Evolutionary conservation across 2,329 filamentous ascomycete species (phyloP), one percentile per base, ranked within the genome.

Genomic region (Hymenoscyphus occultus): DNA sequence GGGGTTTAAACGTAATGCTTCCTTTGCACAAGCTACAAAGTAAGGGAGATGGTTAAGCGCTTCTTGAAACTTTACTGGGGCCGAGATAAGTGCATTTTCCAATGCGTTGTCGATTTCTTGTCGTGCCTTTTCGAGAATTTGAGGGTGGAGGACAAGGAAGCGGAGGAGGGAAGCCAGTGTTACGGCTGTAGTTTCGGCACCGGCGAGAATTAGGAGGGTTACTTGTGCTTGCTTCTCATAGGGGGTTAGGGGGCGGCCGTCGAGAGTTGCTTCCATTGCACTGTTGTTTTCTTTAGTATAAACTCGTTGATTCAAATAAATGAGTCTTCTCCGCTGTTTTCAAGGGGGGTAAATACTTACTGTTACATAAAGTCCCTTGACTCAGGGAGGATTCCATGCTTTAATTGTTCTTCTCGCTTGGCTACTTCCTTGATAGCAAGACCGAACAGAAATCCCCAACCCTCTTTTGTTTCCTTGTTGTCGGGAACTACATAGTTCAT

Each of bases 21-120:
- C 57, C n/a, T 39, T 59, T 5, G 22, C 19, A 22, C 32, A 39
- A 22, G 57, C 57, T 14, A 87, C 35, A 75, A 80, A 56, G 70
- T 76, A 39, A 28, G 54, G 54, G 16, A 31, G 32, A 19, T 56
- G 54, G 5, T 35, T 19, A 2, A 56, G 28, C 3, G 32, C 22
- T 14, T 56, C 54, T 16, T 56, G 28, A 13, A 32, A 56, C 32
- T 56, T 31, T 10, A 35, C 28, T 13, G 32, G 22, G 6, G 54
- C 31, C 31, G 54, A 56, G 54, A 56, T 31, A 13, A 6, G 13
- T 12, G 13, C n/a, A 1, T 56, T 35, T 13, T 35, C 13, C 3
- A 35, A 16, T 32, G 32, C 54, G 5, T 9, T n/a, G 28, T 56
- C 54, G 28, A 56, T 56, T 56, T 56, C 54, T 5, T 31, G 31